Percentiles rank a stretch among this genome's conserved stretches.
phyloP scores from a whole-genome alignment of 345 rosid genomes.

The Lepidium africanum region DNA sequence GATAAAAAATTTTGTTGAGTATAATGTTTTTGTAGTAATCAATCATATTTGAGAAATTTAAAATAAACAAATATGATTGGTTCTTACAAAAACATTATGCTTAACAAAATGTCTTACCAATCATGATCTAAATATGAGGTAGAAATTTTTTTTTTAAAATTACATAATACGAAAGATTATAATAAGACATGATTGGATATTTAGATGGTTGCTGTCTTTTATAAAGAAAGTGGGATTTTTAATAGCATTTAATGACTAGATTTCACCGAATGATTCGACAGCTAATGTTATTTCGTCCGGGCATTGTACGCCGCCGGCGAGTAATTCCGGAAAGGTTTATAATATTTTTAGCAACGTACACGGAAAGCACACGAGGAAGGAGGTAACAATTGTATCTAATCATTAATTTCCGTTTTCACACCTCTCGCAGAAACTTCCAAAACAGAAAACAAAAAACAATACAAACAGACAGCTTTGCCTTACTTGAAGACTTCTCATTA shows the following conservation, averaged over 20 bases:
- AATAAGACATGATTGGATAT: slow-evolving; percentile 20
- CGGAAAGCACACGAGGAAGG: background rate
- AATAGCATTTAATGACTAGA: slow-evolving; percentile 6
- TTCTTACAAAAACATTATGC: no score
- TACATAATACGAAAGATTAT: no score
- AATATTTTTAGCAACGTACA: background rate
- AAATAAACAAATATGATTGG: no score
- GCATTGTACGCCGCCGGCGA: slow-evolving; percentile 10
- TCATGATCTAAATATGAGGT: no score
- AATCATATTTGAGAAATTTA: no score
- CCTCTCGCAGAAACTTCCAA: slow-evolving; percentile 18
- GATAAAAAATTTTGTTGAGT: no score
- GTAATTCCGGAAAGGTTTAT: background rate
- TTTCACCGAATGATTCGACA: background rate
- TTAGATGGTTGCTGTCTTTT: slow-evolving; percentile 1
- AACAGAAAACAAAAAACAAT: background rate
- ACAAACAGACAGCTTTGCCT: slow-evolving; percentile 16
- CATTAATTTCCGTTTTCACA: background rate
- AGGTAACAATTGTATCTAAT: slow-evolving; percentile 10
- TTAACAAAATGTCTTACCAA: no score
- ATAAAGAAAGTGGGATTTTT: slow-evolving; percentile 11
- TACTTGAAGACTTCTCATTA: slow-evolving; percentile 8
- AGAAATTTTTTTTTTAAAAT: no score
- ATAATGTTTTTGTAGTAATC: no score
- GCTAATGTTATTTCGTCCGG: background rate